Evolutionary conservation across 2,329 filamentous ascomycete genomes (phyloP).

Genomic region (Fonsecaea pedrosoi): DNA sequence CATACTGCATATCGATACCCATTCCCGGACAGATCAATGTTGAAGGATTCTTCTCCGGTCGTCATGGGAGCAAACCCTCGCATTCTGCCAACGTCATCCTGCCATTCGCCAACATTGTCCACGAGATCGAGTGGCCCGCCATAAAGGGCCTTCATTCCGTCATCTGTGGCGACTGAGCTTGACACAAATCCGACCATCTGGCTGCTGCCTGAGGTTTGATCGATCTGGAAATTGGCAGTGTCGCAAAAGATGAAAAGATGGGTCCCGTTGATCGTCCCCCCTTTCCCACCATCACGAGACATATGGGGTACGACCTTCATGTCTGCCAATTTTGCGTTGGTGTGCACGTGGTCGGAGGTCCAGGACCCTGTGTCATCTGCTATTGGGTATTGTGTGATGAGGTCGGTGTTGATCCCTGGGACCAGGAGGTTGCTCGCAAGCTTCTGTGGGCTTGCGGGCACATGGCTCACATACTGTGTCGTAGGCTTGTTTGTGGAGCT

Average conservation of each 20-base stretch:
- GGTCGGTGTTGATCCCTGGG: slow-evolving; percentile 41
- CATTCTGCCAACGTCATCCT: slow-evolving; percentile 43
- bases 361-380: slow-evolving; percentile 41
- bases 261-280: slow-evolving; percentile 44
- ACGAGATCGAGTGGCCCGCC: slow-evolving; percentile 40
- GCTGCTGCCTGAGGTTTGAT: slow-evolving; percentile 33
- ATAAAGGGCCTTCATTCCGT: slow-evolving; percentile 41
- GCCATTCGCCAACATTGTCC: slow-evolving; percentile 45
- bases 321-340: slow-evolving; percentile 20
- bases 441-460: slow-evolving; percentile 31
- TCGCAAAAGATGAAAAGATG: slow-evolving; percentile 46
- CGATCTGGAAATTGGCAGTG: slow-evolving; percentile 42
- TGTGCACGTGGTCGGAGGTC: slow-evolving; percentile 31
- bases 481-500: slow-evolving; percentile 40
- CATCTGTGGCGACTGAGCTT: slow-evolving; percentile 43
- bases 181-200: slow-evolving; percentile 44
- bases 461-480: slow-evolving; percentile 42
- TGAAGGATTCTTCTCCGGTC: slow-evolving; percentile 43
- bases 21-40: slow-evolving; percentile 43
- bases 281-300: slow-evolving; percentile 45
- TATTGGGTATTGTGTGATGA: slow-evolving; percentile 42
- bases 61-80: slow-evolving; percentile 45
- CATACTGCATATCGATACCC: slow-evolving; percentile 45
- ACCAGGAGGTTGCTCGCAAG: slow-evolving; percentile 38
- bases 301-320: slow-evolving; percentile 41